A percentile compares a stretch with the other conserved stretches of the same genome.
Evolutionary conservation across 2,329 filamentous ascomycete genomes (phyloP).

Genomic region (Venturia pyrina): DNA sequence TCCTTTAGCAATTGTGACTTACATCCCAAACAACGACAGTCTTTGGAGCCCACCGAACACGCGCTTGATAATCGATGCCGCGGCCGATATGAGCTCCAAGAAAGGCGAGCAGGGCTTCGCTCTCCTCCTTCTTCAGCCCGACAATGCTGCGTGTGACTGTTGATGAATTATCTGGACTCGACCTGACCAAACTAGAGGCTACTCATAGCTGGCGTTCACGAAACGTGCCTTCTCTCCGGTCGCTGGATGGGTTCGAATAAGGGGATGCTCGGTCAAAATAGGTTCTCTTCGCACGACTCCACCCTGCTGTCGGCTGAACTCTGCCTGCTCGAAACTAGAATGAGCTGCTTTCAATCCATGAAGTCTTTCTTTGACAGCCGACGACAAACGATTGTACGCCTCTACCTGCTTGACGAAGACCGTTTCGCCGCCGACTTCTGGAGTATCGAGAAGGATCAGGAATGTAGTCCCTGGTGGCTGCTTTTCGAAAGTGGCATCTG

Average conservation of each 20-base stretch:
- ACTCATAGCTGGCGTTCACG: constrained; percentile 71
- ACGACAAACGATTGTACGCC: constrained; percentile 72
- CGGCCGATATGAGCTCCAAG: constrained; percentile 64
- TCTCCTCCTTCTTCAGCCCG: constrained; percentile 79
- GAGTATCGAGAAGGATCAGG: constrained; percentile 73
- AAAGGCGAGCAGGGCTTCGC: constrained; percentile 66
- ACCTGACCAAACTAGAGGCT: not conserved
- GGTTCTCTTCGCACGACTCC: constrained; percentile 68
- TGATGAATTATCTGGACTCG: constrained; percentile 11
- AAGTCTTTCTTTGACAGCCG: constrained; percentile 66
- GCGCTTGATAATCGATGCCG: constrained; percentile 63
- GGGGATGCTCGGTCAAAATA: constrained; percentile 61
- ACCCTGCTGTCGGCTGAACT: constrained; percentile 54
- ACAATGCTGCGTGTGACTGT: constrained; percentile 70
- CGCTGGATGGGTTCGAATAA: constrained; percentile 68
- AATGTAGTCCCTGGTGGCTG: constrained; percentile 88
- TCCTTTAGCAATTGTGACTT: constrained; percentile 18
- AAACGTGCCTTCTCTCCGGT: constrained; percentile 81
- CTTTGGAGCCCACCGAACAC: constrained; percentile 67
- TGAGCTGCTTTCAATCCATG: constrained; percentile 75
- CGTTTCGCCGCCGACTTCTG: constrained; percentile 72
- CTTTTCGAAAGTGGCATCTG: constrained; percentile 76
- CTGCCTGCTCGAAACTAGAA: constrained; percentile 68
- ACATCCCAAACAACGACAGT: constrained; percentile 78
- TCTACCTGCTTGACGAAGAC: constrained; percentile 70